Conservation (phyloP, 768 basidiomycete genomes). For the Macrolepiota dolichaula region DNA sequence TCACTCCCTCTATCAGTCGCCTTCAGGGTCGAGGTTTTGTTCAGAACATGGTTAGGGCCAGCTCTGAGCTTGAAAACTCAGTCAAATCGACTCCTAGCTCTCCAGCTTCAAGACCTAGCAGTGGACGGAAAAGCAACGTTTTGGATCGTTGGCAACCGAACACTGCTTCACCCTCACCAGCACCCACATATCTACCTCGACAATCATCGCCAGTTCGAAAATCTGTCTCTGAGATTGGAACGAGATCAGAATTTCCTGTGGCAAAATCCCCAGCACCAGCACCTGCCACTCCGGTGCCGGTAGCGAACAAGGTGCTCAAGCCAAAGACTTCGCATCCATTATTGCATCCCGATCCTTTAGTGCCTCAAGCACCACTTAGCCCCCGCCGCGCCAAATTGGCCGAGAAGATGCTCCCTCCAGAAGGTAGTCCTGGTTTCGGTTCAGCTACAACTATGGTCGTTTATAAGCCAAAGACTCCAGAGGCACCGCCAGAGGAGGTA, state of each 20-base stretch:
- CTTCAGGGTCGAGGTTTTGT: slow-evolving; percentile 86
- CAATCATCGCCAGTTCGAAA: slow-evolving; percentile 29
- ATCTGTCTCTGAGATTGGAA: slow-evolving; percentile 27
- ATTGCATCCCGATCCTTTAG: slow-evolving; percentile 17
- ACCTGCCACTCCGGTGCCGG: not conserved
- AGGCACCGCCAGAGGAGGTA: slow-evolving; percentile 39
- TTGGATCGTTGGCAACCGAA: slow-evolving; percentile 69
- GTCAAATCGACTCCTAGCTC: slow-evolving; percentile 28
- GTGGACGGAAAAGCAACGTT: slow-evolving; percentile 48
- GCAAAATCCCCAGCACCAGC: not conserved
- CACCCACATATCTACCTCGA: slow-evolving; percentile 36
- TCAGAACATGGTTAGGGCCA: slow-evolving; percentile 75
- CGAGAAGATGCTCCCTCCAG: slow-evolving; percentile 25
- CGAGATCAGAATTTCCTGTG: slow-evolving; percentile 16
- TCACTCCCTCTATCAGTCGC: slow-evolving; percentile 78
- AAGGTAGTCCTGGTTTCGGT: slow-evolving; percentile 45
- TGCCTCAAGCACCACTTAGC: slow-evolving; percentile 14
- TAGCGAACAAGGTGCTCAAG: slow-evolving; percentile 21
- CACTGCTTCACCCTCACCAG: slow-evolving; percentile 21
- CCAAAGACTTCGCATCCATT: slow-evolving; percentile 41
- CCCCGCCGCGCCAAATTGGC: slow-evolving; percentile 16
- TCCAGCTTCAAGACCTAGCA: slow-evolving; percentile 25
- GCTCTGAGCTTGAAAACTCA: slow-evolving; percentile 46
- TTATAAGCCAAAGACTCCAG: slow-evolving; percentile 49
- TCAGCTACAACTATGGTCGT: slow-evolving; percentile 78